Percentiles rank a stretch among this genome's conserved stretches.
Conservation (phyloP, 192 early-diverging fungal genomes). For the Dissophora ornata region DNA sequence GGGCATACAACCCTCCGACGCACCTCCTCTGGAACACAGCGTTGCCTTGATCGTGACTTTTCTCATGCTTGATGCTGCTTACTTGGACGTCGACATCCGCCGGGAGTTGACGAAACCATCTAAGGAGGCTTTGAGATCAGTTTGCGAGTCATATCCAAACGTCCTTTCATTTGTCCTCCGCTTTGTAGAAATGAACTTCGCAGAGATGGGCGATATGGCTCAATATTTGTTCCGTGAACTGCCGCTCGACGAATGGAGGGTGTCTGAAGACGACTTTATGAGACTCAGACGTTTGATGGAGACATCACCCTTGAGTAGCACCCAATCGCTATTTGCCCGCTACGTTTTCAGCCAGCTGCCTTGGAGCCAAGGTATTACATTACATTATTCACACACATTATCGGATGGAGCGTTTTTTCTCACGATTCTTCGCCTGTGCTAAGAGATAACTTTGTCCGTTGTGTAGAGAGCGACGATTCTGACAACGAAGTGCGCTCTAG, state of each 20-base stretch:
- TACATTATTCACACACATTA: no score
- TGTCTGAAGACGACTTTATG: slow-evolving; percentile 49
- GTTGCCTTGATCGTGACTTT: slow-evolving; percentile 45
- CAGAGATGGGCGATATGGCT: slow-evolving; percentile 54
- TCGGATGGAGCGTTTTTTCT: no score
- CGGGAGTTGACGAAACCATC: slow-evolving; percentile 57
- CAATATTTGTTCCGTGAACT: slow-evolving; percentile 61
- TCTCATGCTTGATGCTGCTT: slow-evolving; percentile 55
- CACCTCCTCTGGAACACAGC: slow-evolving; percentile 16
- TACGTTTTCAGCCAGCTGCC: slow-evolving; percentile 15
- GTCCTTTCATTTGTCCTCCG: slow-evolving; percentile 51
- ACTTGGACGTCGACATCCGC: slow-evolving; percentile 49
- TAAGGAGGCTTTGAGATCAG: slow-evolving; percentile 52
- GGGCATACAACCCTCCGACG: neutral
- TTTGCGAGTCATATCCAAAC: slow-evolving; percentile 50
- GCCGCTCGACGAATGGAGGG: slow-evolving; percentile 53
- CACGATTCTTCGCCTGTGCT: neutral
- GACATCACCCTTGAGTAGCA: slow-evolving; percentile 31
- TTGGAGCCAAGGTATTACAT: slow-evolving; percentile 28
- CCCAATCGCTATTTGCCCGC: slow-evolving; percentile 31
- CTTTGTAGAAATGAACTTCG: slow-evolving; percentile 53
- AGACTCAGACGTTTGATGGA: slow-evolving; percentile 42
- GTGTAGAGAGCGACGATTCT: neutral
- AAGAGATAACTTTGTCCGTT: neutral
- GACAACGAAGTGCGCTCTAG: neutral